These are phyloP conservation scores for Acacia concinna DNA, from an alignment of 331 rosid species.

Conservation along the genomic window DNA sequence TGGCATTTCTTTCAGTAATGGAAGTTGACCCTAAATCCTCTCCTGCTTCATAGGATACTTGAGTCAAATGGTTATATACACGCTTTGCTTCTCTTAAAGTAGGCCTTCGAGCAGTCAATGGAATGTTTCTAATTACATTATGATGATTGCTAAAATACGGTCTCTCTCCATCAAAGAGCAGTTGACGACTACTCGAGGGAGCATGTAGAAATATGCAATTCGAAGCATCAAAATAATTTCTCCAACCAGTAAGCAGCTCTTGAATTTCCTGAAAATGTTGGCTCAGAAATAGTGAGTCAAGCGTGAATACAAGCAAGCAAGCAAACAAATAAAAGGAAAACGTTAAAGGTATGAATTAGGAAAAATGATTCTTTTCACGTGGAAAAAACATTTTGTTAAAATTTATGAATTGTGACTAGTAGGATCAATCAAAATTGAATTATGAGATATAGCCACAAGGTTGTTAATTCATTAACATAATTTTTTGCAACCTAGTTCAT, in stretches of 20 bases:
- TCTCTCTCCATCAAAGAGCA: constrained; percentile 71
- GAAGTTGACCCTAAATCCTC: constrained; percentile 29
- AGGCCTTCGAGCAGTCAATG: constrained; percentile 80
- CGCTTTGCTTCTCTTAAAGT: constrained; percentile 83
- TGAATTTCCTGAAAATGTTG: constrained; percentile 74
- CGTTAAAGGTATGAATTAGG: neutral
- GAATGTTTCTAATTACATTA: constrained; percentile 55
- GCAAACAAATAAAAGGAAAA: neutral
- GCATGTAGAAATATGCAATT: constrained; percentile 67
- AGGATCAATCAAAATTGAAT: neutral
- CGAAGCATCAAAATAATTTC: constrained; percentile 74
- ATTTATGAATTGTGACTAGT: constrained; percentile 6
- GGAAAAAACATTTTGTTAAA: neutral
- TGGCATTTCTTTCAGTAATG: constrained; percentile 30
- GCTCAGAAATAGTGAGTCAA: constrained; percentile 27
- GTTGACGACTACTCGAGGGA: constrained; percentile 84
- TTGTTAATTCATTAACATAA: neutral
- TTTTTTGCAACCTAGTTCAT: neutral
- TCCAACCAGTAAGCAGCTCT: constrained; percentile 83
- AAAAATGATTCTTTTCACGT: neutral
- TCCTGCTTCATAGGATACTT: constrained; percentile 53
- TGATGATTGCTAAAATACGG: constrained; percentile 60
- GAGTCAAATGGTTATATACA: constrained; percentile 69
- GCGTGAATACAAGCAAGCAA: neutral
- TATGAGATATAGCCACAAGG: neutral